Evolutionary conservation across 78 protist genomes (phyloP).

Genomic region (Isochrysis galbana): DNA sequence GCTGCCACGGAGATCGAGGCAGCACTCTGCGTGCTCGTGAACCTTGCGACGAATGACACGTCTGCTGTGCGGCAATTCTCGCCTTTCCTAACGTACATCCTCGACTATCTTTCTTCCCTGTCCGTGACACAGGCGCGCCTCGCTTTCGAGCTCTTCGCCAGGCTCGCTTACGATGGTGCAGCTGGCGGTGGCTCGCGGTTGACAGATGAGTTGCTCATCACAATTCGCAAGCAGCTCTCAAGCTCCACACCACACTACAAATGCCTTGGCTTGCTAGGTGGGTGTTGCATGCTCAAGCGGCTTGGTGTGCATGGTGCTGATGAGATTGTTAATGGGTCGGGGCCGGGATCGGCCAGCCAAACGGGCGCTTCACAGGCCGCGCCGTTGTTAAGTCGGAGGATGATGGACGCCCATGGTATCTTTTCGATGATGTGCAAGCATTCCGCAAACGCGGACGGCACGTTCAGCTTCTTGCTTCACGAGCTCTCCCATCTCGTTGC

Average conservation of each 20-base stretch:
- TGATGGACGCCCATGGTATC: not conserved
- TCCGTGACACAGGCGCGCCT: not conserved
- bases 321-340: not conserved
- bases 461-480: not conserved
- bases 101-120: not conserved
- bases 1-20: not conserved
- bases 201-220: not conserved
- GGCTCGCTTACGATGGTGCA: constrained; percentile 1
- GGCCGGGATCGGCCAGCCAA: not conserved
- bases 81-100: not conserved
- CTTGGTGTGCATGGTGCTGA: not conserved
- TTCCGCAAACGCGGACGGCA: not conserved
- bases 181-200: not conserved
- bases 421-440: not conserved
- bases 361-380: not conserved
- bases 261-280: not conserved
- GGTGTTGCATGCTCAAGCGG: not conserved
- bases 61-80: not conserved
- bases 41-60: not conserved
- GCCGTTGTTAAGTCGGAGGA: not conserved
- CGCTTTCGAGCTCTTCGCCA: constrained; percentile 3
- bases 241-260: not conserved
- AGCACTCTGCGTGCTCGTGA: not conserved
- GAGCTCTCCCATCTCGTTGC: not conserved
- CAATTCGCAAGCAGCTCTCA: constrained; percentile 7